phyloP scores from a whole-genome alignment of 176 grass and related monocot genomes.

The Leersia perrieri region DNA sequence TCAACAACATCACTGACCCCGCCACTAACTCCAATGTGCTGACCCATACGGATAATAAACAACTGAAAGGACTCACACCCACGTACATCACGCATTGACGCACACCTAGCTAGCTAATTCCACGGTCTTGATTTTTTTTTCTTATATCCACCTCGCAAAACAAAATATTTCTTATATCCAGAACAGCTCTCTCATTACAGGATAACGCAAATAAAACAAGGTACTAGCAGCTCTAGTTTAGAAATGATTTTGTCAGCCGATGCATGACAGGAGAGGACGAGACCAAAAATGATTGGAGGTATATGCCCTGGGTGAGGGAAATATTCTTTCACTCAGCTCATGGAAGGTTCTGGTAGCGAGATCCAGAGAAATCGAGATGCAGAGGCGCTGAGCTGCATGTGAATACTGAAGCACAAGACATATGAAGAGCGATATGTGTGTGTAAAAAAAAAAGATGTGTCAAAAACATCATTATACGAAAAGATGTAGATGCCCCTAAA shows the following conservation, averaged over 20 bases:
- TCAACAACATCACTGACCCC: not conserved
- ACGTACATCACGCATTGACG: not conserved
- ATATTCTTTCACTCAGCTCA: not conserved
- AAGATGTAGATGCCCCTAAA: no score
- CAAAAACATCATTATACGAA: no score
- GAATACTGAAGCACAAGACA: not conserved
- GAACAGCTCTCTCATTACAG: not conserved
- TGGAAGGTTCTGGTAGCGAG: slow-evolving; percentile 13
- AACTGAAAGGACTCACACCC: not conserved
- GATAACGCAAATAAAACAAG: slow-evolving; percentile 16
- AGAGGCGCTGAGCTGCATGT: not conserved
- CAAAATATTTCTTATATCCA: not conserved
- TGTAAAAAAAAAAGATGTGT: no score
- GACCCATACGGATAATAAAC: not conserved
- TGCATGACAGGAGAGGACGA: not conserved
- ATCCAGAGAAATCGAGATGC: not conserved
- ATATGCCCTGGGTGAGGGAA: slow-evolving; percentile 14
- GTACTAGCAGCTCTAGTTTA: not conserved
- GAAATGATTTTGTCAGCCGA: not conserved
- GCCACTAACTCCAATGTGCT: not conserved
- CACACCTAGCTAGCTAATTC: not conserved
- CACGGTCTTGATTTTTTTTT: not conserved
- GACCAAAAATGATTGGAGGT: not conserved
- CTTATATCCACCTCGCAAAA: no score
- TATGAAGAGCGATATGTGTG: no score